Conservation (phyloP, 2,329 filamentous ascomycete species). For the Sarocladium strictum region DNA sequence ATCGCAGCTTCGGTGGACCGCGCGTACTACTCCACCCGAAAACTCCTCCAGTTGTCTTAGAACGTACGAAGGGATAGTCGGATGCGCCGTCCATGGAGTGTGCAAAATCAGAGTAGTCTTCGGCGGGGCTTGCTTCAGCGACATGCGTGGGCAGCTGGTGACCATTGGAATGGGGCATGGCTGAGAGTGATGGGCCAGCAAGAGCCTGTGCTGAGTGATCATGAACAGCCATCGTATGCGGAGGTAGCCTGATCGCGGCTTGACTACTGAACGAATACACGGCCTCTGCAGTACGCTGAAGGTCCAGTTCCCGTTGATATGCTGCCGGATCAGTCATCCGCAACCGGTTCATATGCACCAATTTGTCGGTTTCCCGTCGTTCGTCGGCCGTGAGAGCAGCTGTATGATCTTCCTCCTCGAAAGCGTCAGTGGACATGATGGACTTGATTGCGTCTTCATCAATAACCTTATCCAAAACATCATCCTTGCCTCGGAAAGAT, state of each 20-base stretch:
- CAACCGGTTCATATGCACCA: conserved; percentile 26
- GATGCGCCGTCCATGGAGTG: conserved; percentile 4
- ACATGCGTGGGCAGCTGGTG: too few relatives aligned
- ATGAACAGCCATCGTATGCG: too few relatives aligned
- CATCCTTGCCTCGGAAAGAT: conserved; percentile 55
- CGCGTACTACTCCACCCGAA: background rate
- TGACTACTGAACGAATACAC: conserved; percentile 7
- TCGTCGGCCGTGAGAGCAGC: conserved; percentile 54
- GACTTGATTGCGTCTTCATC: conserved; percentile 35
- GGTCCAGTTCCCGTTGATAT: conserved; percentile 15
- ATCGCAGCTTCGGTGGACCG: background rate
- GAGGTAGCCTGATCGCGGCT: too few relatives aligned
- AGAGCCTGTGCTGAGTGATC: too few relatives aligned
- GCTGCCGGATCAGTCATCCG: conserved; percentile 26
- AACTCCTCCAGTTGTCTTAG: conserved; percentile 2
- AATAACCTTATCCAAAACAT: conserved; percentile 47
- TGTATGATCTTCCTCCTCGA: conserved; percentile 61
- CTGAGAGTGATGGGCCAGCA: too few relatives aligned
- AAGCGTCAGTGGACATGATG: conserved; percentile 65
- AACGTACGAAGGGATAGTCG: conserved; percentile 5
- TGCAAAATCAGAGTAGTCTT: too few relatives aligned
- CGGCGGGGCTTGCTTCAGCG: too few relatives aligned
- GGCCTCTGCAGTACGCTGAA: background rate
- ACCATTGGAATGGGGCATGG: too few relatives aligned
- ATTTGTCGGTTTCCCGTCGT: conserved; percentile 42